Conservation (phyloP, 2,329 filamentous ascomycete genomes). For the Trichoderma asperellum region DNA sequence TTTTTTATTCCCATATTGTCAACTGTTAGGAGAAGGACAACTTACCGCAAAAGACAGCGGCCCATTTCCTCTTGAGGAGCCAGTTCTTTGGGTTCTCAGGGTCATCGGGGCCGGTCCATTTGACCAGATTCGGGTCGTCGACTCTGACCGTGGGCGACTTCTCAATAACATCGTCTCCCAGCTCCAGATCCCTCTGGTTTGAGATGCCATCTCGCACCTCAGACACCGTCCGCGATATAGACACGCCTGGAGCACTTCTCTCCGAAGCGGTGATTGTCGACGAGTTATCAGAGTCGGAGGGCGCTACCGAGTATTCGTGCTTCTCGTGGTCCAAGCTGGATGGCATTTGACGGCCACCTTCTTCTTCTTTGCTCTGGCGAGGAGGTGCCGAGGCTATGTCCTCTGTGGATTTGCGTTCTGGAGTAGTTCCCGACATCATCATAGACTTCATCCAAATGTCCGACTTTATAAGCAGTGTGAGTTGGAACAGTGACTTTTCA, state of each 20-base stretch:
- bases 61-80: constrained; percentile 60
- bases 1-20: neutral
- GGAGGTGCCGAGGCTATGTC: neutral
- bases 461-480: constrained; percentile 13
- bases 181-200: constrained; percentile 41
- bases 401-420: neutral
- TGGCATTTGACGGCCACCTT: neutral
- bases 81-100: constrained; percentile 60
- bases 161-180: constrained; percentile 36
- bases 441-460: neutral
- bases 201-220: constrained; percentile 48
- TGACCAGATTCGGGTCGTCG: constrained; percentile 48
- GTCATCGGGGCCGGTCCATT: constrained; percentile 59
- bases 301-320: neutral
- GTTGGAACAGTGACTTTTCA: neutral
- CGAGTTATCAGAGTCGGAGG: constrained; percentile 1
- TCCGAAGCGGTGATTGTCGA: neutral
- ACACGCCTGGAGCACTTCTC: neutral
- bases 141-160: constrained; percentile 31
- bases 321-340: neutral
- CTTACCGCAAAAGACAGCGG: constrained; percentile 49
- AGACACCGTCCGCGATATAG: constrained; percentile 42
- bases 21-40: neutral
- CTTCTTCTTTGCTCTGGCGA: neutral
- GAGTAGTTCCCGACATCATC: neutral